Base-by-base conservation (phyloP, 2,329 filamentous ascomycete species). In the Seiridium cupressi region DNA sequence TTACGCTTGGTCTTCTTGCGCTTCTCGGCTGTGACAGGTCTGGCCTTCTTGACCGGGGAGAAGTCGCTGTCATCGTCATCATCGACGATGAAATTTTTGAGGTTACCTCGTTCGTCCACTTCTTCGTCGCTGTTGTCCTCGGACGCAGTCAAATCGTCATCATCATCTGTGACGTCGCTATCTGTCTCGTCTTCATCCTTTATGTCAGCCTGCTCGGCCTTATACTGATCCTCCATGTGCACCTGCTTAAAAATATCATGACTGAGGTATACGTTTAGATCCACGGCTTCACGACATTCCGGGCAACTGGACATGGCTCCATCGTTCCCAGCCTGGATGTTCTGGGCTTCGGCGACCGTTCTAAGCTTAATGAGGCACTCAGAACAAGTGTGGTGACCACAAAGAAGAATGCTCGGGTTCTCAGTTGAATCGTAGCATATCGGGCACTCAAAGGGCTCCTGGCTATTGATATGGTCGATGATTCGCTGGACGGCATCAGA, bases 391-490 rank as follows among this genome's bases (percentile, higher is more conserved):
- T 89, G 86, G 69, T 97, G 93, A 2, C 93, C 93, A 69, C 93
- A 97, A 1, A 92, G 92, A 56, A 92, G 81, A 63, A 96, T 91
- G 3, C 84, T 84, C 0, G 91, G 90, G 63, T 93, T 93, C 11
- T 84, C 80, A 5, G 89, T 85, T 2, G 81, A 87, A 68, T 97
- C 93, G 61, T 90, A 88, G 72, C 93, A 97, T 26, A 95, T 87
- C 0, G 91, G 91, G 68, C 93, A 96, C 70, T 93, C 89, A 55
- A 94, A 91, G 2, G 51, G 51, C 10, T 80, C 83, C 1, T 86
- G 80, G 1, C 73, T 71, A 1, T 69, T 71, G 65, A 79, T 89
- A 13, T 13, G 38, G 13, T 7, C 13, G 13, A 42, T 13, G 69
- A 95, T 82, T 5, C 91, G 85, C n/a, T 78, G 69, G 18, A 96